These are phyloP conservation scores for Grosmannia serpens DNA, from an alignment of 2,329 filamentous ascomycete genomes.

Conservation along the genomic window DNA sequence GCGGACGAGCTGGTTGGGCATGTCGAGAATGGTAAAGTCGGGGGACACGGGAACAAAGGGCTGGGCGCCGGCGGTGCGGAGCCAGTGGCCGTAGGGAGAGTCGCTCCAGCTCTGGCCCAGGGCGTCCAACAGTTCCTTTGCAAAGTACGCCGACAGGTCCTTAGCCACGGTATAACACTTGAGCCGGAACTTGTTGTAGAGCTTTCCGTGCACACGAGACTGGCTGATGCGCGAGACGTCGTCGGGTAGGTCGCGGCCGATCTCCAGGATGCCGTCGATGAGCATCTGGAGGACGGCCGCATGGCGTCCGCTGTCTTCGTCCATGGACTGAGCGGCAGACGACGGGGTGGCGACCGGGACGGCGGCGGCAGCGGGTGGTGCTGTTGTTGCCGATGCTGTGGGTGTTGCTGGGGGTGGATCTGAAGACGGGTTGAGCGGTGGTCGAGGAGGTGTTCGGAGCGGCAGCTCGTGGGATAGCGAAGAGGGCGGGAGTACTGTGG, in stretches of 20 bases:
- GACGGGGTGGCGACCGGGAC: not conserved
- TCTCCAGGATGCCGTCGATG: slow-evolving; percentile 17
- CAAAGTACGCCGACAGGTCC: slow-evolving; percentile 34
- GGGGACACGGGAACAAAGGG: slow-evolving; percentile 17
- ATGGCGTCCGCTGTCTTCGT: not conserved
- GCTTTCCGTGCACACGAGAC: slow-evolving; percentile 19
- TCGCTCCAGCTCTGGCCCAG: slow-evolving; percentile 23
- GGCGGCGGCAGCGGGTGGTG: not conserved
- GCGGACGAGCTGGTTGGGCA: slow-evolving; percentile 15
- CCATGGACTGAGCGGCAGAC: not conserved
- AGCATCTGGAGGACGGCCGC: not conserved
- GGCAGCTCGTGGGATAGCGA: not conserved
- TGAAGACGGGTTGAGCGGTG: not conserved
- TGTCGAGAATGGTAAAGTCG: slow-evolving; percentile 13
- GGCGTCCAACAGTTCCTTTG: slow-evolving; percentile 24
- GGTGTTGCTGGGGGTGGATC: not conserved
- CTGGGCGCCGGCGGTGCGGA: slow-evolving; percentile 19
- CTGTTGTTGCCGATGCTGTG: not conserved
- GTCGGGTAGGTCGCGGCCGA: slow-evolving; percentile 15
- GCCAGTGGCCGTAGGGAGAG: slow-evolving; percentile 22
- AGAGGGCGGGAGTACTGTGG: not conserved
- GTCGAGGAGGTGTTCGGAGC: not conserved
- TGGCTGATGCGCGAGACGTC: slow-evolving; percentile 17
- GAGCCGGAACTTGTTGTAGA: slow-evolving; percentile 30
- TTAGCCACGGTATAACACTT: slow-evolving; percentile 21